Percentiles rank a stretch among this genome's conserved stretches.
Evolutionary conservation across 169 alveolate species (phyloP).

Genomic region (Eimeria praecox): DNA sequence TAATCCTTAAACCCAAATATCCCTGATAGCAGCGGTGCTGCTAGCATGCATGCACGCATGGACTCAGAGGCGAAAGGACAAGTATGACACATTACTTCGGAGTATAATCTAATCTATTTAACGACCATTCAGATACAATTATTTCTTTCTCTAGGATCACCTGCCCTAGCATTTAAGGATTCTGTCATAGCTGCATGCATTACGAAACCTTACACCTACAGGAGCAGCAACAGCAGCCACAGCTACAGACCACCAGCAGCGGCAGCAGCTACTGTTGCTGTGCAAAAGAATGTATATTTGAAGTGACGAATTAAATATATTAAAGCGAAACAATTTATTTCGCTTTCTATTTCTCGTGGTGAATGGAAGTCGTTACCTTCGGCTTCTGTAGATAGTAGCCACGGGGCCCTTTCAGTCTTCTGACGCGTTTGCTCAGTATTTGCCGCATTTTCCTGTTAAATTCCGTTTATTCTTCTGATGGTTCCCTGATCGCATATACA

Average conservation of each 20-base stretch:
- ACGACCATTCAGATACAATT: too few relatives aligned
- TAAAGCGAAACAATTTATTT: neutral
- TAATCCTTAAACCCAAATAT: neutral
- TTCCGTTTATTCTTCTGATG: neutral
- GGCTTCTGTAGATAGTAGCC: neutral
- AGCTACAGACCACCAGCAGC: neutral
- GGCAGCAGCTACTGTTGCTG: neutral
- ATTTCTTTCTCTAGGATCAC: too few relatives aligned
- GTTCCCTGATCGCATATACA: neutral
- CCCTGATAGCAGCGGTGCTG: too few relatives aligned
- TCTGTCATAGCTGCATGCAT: neutral
- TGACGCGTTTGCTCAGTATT: neutral
- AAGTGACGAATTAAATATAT: too few relatives aligned
- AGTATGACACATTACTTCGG: too few relatives aligned
- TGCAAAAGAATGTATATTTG: neutral
- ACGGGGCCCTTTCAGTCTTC: neutral
- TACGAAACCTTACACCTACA: neutral
- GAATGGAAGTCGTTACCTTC: neutral
- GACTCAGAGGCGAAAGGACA: too few relatives aligned
- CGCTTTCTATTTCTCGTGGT: neutral
- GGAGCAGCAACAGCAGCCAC: neutral
- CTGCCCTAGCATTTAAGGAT: neutral
- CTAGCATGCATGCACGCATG: neutral
- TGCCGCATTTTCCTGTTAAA: neutral
- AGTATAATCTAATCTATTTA: too few relatives aligned